Percentiles rank a stretch among this genome's conserved stretches.
Evolutionary conservation across 2,329 filamentous ascomycete species (phyloP).

Genomic region (Sclerotinia borealis): DNA sequence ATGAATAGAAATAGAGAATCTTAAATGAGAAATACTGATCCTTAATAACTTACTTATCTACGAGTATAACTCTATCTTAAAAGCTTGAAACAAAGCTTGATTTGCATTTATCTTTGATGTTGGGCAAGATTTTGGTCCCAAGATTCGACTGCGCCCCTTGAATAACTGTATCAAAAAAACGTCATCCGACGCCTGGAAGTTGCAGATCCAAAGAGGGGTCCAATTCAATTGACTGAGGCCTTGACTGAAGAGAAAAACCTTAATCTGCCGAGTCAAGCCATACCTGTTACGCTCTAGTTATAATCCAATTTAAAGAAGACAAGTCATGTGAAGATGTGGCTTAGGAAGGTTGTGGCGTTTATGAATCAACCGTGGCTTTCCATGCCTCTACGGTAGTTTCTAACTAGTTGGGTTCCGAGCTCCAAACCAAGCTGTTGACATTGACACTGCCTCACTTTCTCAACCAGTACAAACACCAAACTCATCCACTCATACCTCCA

Average conservation of each 20-base stretch:
- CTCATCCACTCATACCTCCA: constrained; percentile 8
- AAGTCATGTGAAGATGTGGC: background rate
- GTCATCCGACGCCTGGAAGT: constrained; percentile 5
- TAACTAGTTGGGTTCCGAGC: background rate
- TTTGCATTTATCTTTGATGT: constrained; percentile 6
- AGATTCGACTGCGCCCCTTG: constrained; percentile 6
- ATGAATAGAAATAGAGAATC: background rate
- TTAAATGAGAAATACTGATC: background rate
- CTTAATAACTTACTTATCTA: background rate
- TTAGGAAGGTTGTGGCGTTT: background rate
- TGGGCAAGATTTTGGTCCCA: constrained; percentile 4
- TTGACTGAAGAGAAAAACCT: background rate
- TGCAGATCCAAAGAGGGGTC: background rate
- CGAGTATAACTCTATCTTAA: too few species aligned
- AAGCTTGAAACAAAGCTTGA: constrained; percentile 9
- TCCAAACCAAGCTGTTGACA: constrained; percentile 1
- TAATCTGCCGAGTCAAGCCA: background rate
- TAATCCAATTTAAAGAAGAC: too few species aligned
- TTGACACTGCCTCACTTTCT: constrained; percentile 8
- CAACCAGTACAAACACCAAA: background rate
- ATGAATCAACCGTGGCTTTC: background rate
- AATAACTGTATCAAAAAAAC: constrained; percentile 1
- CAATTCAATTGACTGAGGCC: background rate
- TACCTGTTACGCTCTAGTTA: background rate
- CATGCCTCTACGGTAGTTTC: background rate